Conservation (phyloP, 768 basidiomycete species). For the Hericium erinaceus region DNA sequence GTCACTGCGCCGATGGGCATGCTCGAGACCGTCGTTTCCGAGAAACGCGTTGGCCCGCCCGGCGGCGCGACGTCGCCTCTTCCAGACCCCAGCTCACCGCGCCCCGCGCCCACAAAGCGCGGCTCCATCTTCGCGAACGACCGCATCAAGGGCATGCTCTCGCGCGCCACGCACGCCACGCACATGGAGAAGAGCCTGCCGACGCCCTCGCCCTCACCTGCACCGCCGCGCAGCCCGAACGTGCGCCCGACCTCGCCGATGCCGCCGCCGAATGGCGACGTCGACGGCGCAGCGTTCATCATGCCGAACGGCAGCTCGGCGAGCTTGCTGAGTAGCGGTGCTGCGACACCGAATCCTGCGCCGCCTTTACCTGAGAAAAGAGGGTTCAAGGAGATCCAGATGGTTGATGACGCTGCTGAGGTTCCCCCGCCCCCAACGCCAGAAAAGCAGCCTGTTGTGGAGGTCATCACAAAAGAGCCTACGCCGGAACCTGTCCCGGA, state of each 20-base stretch:
- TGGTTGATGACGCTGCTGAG: background rate
- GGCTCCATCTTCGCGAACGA: slow-evolving; percentile 21
- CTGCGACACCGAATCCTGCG: slow-evolving; percentile 19
- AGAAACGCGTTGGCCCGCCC: slow-evolving; percentile 36
- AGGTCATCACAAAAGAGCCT: background rate
- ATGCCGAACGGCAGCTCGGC: background rate
- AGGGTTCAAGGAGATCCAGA: background rate
- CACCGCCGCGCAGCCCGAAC: background rate
- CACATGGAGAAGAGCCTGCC: background rate
- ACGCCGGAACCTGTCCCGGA: background rate
- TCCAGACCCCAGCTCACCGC: slow-evolving; percentile 4
- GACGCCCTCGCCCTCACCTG: background rate
- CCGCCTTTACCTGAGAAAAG: slow-evolving; percentile 7
- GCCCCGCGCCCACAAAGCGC: slow-evolving; percentile 2
- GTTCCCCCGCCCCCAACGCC: background rate
- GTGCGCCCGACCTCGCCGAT: background rate
- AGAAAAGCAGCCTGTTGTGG: background rate
- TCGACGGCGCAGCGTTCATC: background rate
- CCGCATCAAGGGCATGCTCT: slow-evolving; percentile 30
- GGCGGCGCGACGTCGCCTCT: slow-evolving; percentile 6
- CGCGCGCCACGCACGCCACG: slow-evolving; percentile 13
- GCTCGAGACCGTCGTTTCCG: slow-evolving; percentile 78
- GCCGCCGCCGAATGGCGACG: background rate
- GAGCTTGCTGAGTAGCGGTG: slow-evolving; percentile 10
- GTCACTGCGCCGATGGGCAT: slow-evolving; percentile 56